Percentiles rank a stretch among this genome's conserved stretches.
These are phyloP conservation scores for Waltiozyma sp. DNA, from an alignment of 1,139 yeast species.

Conservation along the genomic window DNA sequence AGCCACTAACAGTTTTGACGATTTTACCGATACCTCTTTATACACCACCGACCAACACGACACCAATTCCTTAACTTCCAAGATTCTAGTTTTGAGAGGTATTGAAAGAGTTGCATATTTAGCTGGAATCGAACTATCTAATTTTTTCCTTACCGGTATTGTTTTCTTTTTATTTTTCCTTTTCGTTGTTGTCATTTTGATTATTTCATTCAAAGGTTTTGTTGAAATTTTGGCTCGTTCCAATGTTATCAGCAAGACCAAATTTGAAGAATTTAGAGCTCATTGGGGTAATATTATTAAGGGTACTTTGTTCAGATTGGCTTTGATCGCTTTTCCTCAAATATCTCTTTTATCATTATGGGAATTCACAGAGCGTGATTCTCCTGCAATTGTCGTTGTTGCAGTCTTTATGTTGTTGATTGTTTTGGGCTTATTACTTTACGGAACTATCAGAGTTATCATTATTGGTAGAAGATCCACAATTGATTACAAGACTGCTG, in stretches of 20 bases:
- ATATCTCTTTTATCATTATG: slow-evolving; percentile 72
- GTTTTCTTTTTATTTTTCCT: slow-evolving; percentile 74
- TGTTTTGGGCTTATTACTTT: slow-evolving; percentile 47
- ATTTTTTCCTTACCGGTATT: slow-evolving; percentile 77
- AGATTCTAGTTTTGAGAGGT: slow-evolving; percentile 77
- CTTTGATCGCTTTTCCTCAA: slow-evolving; percentile 79
- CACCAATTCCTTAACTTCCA: slow-evolving; percentile 32
- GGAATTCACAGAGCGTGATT: slow-evolving; percentile 78
- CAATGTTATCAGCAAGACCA: slow-evolving; percentile 45
- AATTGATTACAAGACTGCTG: slow-evolving; percentile 76
- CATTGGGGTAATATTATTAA: slow-evolving; percentile 76
- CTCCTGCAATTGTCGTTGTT: slow-evolving; percentile 71
- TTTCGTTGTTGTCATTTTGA: slow-evolving; percentile 53
- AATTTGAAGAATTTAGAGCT: slow-evolving; percentile 66
- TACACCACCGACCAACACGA: slow-evolving; percentile 70
- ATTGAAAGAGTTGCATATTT: slow-evolving; percentile 82
- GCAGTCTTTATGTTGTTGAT: slow-evolving; percentile 60
- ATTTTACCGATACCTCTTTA: slow-evolving; percentile 36
- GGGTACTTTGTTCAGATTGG: slow-evolving; percentile 78
- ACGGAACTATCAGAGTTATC: slow-evolving; percentile 66
- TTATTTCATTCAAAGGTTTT: slow-evolving; percentile 62
- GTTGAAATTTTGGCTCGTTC: slow-evolving; percentile 60
- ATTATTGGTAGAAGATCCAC: slow-evolving; percentile 63
- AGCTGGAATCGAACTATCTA: slow-evolving; percentile 78
- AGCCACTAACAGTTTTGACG: slow-evolving; percentile 34